phyloP scores from a whole-genome alignment of 768 basidiomycete species.

The Leccinum subgranulosum region DNA sequence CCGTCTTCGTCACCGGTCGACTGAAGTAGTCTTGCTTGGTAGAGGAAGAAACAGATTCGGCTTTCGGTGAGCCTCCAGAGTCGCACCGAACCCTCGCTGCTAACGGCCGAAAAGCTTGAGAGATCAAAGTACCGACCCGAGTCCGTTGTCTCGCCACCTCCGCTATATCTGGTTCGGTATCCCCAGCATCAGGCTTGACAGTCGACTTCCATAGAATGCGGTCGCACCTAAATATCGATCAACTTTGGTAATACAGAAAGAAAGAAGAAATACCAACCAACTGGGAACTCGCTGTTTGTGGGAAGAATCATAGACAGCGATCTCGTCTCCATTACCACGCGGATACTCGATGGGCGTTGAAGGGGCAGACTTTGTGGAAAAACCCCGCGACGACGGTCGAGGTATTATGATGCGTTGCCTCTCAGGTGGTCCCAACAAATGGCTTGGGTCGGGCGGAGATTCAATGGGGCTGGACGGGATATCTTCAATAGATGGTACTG shows the following conservation, averaged over 20 bases:
- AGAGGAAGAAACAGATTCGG: slow-evolving; percentile 16
- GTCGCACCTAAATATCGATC: slow-evolving; percentile 59
- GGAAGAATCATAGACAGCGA: slow-evolving; percentile 78
- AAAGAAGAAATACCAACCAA: slow-evolving; percentile 49
- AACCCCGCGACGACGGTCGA: slow-evolving; percentile 26
- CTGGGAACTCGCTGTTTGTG: slow-evolving; percentile 80
- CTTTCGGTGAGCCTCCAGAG: slow-evolving; percentile 32
- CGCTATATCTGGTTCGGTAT: slow-evolving; percentile 37
- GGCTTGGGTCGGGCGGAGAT: not conserved
- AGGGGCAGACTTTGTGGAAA: slow-evolving; percentile 29
- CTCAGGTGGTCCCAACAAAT: slow-evolving; percentile 19
- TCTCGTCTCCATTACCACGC: slow-evolving; percentile 40
- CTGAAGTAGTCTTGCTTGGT: slow-evolving; percentile 22
- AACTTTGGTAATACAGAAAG: not conserved
- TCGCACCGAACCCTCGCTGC: slow-evolving; percentile 38
- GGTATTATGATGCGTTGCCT: slow-evolving; percentile 21
- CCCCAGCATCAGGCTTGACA: slow-evolving; percentile 44
- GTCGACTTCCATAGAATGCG: slow-evolving; percentile 82
- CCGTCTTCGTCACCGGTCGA: slow-evolving; percentile 14
- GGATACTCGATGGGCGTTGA: slow-evolving; percentile 36
- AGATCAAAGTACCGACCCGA: slow-evolving; percentile 52
- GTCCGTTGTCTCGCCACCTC: slow-evolving; percentile 36
- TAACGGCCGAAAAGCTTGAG: slow-evolving; percentile 50
- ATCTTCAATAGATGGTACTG: slow-evolving; percentile 25
- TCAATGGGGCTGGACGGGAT: slow-evolving; percentile 22